Evolutionary conservation across 164 flowering plant species (phyloP), one percentile per base, ranked within the genome.

Genomic region (Malania oleifera): DNA sequence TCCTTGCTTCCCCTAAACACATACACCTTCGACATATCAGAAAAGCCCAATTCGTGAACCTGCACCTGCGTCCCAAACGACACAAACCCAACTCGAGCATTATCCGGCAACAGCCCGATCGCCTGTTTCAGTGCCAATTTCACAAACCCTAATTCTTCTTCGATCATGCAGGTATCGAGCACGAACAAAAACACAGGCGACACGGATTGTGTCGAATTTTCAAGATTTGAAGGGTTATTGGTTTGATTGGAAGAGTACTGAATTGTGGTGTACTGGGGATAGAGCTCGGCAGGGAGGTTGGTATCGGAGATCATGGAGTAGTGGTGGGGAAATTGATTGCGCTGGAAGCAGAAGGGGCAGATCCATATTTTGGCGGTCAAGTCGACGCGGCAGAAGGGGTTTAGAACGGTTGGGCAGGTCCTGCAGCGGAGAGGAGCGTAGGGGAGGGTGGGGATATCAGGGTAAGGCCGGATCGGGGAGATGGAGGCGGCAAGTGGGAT

Each of bases 31-130:
- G 84, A 71, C 85, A 90, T 68, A 29, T 93, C 99, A 12, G 86
- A 54, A 67, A 86, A 93, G 26, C 97, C 99, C 51, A 93, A 59
- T 48, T 93, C 99, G 52, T 93, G 90, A 52, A 93, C 99, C 71
- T 93, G 97, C 28, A 87, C 97, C 77, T 90, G 97, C 4, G 97
- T 93, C 52, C 99, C 99, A 60, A 77, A 93, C 13, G 96, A 78
- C 0, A 93, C 67, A 27, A 93, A 83, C 23, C 99, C 99, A 1
- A 93, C 95, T 2, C 82, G 74, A 0, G 96, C 97, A 34, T 90
- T 77, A 0, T 93, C 99, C 2, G 97, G 97, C 45, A 90, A 64
- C 66, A 91, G 57, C 15, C 89, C 91, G 29, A 90, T 61, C 7
- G 95, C 97, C 62, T 72, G 81, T 52, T 77, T 67, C n/a, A 93